Conservation (phyloP, 768 basidiomycete genomes). For the Boletus reticuloceps region DNA sequence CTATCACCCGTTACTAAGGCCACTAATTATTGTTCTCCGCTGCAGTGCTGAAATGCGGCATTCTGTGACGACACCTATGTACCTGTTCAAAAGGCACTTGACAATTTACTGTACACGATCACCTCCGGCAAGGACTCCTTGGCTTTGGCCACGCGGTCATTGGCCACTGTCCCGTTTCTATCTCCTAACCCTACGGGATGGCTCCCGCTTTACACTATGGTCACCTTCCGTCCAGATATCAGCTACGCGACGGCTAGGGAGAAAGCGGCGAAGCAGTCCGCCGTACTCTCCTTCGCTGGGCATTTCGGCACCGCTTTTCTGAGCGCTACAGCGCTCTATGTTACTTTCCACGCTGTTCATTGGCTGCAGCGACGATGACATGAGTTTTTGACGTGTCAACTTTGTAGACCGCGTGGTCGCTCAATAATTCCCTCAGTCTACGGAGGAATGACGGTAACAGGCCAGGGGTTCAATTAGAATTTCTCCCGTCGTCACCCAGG, state of each 20-base stretch:
- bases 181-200: conserved; percentile 66
- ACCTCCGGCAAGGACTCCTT: conserved; percentile 50
- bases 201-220: conserved; percentile 96
- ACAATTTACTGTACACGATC: conserved; percentile 68
- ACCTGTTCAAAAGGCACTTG: conserved; percentile 78
- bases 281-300: conserved; percentile 50
- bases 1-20: conserved; percentile 24
- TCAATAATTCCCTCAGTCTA: conserved; percentile 28
- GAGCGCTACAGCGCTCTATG: conserved; percentile 43
- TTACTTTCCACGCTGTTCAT: conserved; percentile 14
- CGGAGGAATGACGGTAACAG: conserved; percentile 18
- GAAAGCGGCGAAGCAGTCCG: conserved; percentile 68
- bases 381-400: conserved; percentile 21
- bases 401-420: conserved; percentile 31
- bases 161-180: conserved; percentile 58
- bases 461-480: conserved; percentile 22
- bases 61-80: conserved; percentile 77
- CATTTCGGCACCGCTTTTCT: conserved; percentile 47
- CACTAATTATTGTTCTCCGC: conserved; percentile 21
- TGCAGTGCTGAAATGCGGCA: conserved; percentile 92
- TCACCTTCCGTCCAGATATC: conserved; percentile 95
- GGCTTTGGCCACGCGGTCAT: conserved; percentile 41
- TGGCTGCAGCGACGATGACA: conserved; percentile 23
- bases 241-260: conserved; percentile 79
- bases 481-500: conserved; percentile 18